These are phyloP conservation scores for Cairneyella variabilis DNA, from an alignment of 495 filamentous ascomycete species.

Conservation along the genomic window DNA sequence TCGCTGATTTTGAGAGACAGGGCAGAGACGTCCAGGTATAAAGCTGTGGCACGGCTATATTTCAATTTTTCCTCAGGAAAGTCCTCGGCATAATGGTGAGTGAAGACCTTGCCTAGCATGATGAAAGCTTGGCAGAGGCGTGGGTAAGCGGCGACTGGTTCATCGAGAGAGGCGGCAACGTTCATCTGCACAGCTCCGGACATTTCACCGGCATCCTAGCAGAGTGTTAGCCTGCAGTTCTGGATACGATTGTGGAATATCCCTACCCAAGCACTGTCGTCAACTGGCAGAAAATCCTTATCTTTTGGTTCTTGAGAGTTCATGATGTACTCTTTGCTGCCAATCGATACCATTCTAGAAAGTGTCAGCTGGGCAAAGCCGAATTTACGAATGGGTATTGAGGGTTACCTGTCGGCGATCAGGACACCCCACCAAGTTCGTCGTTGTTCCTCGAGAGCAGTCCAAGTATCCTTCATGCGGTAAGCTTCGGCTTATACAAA, in stretches of 20 bases:
- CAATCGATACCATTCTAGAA: slow-evolving; percentile 37
- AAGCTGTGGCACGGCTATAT: slow-evolving; percentile 18
- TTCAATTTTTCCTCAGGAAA: slow-evolving; percentile 12
- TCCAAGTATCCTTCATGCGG: slow-evolving; percentile 35
- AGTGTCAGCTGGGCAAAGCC: slow-evolving; percentile 4
- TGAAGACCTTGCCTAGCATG: slow-evolving; percentile 37
- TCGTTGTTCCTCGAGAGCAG: slow-evolving; percentile 45
- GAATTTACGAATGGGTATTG: not conserved
- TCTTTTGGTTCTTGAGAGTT: slow-evolving; percentile 38
- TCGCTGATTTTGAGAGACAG: slow-evolving; percentile 16
- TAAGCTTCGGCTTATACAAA: not conserved
- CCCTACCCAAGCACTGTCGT: slow-evolving; percentile 43
- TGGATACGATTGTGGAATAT: too few species aligned
- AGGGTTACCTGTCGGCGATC: slow-evolving; percentile 38
- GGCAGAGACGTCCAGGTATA: slow-evolving; percentile 25
- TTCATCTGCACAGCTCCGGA: not conserved
- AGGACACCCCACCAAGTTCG: slow-evolving; percentile 50
- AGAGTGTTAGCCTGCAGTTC: not conserved
- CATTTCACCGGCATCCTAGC: slow-evolving; percentile 19
- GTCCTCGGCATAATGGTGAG: slow-evolving; percentile 22
- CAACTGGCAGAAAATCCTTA: slow-evolving; percentile 36
- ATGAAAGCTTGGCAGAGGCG: slow-evolving; percentile 40
- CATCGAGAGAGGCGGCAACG: slow-evolving; percentile 17
- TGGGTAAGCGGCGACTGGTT: slow-evolving; percentile 29
- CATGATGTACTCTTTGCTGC: slow-evolving; percentile 38